Evolutionary conservation across 1,284 basidiomycete species (phyloP).

Genomic region (Stygiomarasmius scandens): DNA sequence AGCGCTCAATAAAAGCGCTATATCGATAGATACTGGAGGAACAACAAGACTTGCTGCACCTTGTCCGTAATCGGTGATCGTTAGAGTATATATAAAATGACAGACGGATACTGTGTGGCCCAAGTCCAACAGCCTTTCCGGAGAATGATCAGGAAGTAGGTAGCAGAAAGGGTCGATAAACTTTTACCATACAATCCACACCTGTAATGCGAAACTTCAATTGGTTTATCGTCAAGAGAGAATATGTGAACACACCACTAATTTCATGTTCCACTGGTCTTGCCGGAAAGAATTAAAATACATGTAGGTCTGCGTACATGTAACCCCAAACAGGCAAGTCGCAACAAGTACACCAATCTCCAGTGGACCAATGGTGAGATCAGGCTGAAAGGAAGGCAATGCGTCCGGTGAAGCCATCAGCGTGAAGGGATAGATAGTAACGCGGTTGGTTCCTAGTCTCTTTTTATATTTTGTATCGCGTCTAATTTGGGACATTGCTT

Average conservation of each 20-base stretch:
- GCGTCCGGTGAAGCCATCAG: slow-evolving; percentile 31
- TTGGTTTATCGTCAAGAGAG: background rate
- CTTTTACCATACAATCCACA: background rate
- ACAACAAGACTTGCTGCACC: background rate
- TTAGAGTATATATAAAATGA: slow-evolving; percentile 8
- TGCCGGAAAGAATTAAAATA: background rate
- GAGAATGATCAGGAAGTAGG: background rate
- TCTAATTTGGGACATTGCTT: too few species aligned
- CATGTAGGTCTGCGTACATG: background rate
- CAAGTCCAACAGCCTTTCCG: slow-evolving; percentile 8
- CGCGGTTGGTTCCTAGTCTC: too few species aligned
- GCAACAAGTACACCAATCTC: slow-evolving; percentile 5
- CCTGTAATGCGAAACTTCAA: background rate
- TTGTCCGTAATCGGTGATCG: slow-evolving; percentile 1
- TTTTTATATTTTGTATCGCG: too few species aligned
- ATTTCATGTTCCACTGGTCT: background rate
- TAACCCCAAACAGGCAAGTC: slow-evolving; percentile 2
- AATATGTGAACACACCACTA: background rate
- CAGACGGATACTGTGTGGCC: slow-evolving; percentile 1
- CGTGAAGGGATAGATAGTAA: too few species aligned
- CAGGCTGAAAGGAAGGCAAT: background rate
- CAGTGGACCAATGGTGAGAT: slow-evolving; percentile 3
- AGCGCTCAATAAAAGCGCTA: slow-evolving; percentile 2
- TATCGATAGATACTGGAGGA: background rate
- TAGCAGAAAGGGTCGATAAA: background rate